These are phyloP conservation scores for Parasarocladium wereldwijsianum DNA, from an alignment of 2,329 filamentous ascomycete species.

Conservation along the genomic window DNA sequence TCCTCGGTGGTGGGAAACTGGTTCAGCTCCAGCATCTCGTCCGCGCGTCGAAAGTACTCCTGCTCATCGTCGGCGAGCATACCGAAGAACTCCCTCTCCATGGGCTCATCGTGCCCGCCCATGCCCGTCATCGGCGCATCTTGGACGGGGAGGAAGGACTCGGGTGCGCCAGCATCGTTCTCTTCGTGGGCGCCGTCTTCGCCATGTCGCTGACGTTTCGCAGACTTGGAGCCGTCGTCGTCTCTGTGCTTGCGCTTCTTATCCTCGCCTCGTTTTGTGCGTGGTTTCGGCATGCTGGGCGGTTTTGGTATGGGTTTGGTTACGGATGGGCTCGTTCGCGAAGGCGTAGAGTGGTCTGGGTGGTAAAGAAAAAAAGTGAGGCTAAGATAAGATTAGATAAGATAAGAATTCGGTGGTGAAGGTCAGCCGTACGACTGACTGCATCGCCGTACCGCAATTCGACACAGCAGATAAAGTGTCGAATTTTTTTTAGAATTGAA, in stretches of 20 bases:
- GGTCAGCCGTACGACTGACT: no score
- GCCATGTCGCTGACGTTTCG: slow-evolving; percentile 13
- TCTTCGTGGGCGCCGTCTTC: slow-evolving; percentile 8
- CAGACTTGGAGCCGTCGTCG: slow-evolving; percentile 10
- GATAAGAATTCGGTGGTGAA: no score
- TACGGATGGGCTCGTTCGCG: no score
- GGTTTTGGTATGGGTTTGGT: not conserved
- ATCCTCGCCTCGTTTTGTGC: slow-evolving; percentile 28
- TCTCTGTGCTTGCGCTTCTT: slow-evolving; percentile 24
- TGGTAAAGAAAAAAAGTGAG: no score
- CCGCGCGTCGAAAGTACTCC: slow-evolving; percentile 84
- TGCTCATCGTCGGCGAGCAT: slow-evolving; percentile 87
- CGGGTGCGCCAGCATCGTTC: slow-evolving; percentile 9
- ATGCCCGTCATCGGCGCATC: slow-evolving; percentile 8
- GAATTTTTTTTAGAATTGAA: no score
- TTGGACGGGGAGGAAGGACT: slow-evolving; percentile 11
- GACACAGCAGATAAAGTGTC: no score
- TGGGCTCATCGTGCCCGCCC: slow-evolving; percentile 12
- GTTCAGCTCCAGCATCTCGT: slow-evolving; percentile 80
- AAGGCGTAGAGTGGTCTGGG: no score
- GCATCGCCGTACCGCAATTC: no score
- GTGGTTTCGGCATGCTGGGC: slow-evolving; percentile 25
- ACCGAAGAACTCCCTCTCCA: slow-evolving; percentile 73
- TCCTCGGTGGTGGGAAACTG: slow-evolving; percentile 70
- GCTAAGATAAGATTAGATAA: no score